These are phyloP conservation scores for Ceratocystis papillata DNA, from an alignment of 2,329 filamentous ascomycete species.

Conservation along the genomic window DNA sequence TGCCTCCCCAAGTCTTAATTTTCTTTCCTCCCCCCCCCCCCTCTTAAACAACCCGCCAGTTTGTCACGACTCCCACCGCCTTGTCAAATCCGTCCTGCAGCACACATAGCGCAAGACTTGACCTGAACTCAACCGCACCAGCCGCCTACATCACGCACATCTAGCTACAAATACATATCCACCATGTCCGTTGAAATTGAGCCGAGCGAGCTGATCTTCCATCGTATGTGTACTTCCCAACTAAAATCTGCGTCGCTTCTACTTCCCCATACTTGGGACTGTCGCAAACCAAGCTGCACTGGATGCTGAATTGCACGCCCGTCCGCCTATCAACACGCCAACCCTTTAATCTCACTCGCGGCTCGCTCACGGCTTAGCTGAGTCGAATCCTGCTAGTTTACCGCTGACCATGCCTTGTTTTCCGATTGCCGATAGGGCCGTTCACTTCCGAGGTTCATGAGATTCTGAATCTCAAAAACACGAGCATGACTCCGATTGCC, in stretches of 20 bases:
- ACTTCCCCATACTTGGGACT: constrained; percentile 8
- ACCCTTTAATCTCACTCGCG: neutral
- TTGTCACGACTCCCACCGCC: constrained; percentile 10
- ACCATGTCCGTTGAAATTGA: constrained; percentile 93
- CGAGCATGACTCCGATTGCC: constrained; percentile 50
- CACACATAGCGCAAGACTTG: neutral
- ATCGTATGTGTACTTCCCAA: constrained; percentile 52
- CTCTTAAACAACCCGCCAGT: neutral
- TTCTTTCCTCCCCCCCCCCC: neutral
- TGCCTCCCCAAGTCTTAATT: neutral
- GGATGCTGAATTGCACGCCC: neutral
- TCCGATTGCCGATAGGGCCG: constrained; percentile 40
- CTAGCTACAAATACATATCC: constrained; percentile 25
- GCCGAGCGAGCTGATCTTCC: constrained; percentile 83
- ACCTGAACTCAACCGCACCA: constrained; percentile 9
- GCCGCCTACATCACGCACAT: constrained; percentile 13
- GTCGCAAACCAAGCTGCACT: neutral
- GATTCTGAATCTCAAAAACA: constrained; percentile 54
- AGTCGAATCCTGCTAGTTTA: neutral
- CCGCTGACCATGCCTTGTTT: constrained; percentile 10
- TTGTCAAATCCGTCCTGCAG: neutral
- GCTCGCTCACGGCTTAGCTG: neutral
- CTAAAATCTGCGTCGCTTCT: constrained; percentile 10
- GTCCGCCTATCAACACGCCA: neutral
- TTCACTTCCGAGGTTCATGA: constrained; percentile 57